Percentiles rank a stretch among this genome's conserved stretches.
These are phyloP conservation scores for Gyrodon tennesseensis DNA, from an alignment of 1,284 basidiomycete species.

Conservation along the genomic window DNA sequence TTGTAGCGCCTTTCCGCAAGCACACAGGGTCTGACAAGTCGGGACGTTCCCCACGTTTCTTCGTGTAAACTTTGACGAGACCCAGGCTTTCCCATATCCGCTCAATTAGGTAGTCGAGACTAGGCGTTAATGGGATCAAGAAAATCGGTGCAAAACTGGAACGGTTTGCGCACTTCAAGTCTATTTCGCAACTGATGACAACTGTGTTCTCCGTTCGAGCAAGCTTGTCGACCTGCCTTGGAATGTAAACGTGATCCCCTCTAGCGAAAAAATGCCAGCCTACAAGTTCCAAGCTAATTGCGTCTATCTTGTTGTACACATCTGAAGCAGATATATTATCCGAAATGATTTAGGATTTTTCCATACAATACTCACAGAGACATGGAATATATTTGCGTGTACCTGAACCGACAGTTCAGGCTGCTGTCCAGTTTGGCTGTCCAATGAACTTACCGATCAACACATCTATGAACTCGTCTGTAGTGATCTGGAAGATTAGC, in stretches of 20 bases:
- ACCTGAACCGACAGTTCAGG: conserved; percentile 48
- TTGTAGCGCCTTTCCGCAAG: conserved; percentile 86
- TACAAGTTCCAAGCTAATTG: conserved; percentile 82
- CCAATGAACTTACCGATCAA: conserved; percentile 65
- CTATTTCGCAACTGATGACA: conserved; percentile 94
- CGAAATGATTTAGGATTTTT: neutral
- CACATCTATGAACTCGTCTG: conserved; percentile 97
- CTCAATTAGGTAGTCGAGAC: conserved; percentile 85
- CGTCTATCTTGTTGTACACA: conserved; percentile 95
- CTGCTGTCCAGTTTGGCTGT: neutral
- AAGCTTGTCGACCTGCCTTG: conserved; percentile 67
- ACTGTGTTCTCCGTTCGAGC: conserved; percentile 86
- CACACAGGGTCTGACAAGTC: conserved; percentile 94
- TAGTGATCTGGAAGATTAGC: conserved; percentile 68
- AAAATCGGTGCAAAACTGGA: neutral
- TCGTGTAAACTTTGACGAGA: conserved; percentile 94
- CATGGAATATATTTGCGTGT: conserved; percentile 96
- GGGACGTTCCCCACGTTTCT: conserved; percentile 92
- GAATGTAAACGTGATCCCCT: conserved; percentile 5
- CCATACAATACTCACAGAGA: conserved; percentile 57
- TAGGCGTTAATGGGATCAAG: conserved; percentile 39
- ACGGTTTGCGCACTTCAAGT: conserved; percentile 64
- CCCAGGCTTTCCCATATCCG: conserved; percentile 87
- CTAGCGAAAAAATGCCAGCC: conserved; percentile 11
- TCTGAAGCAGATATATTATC: conserved; percentile 47